These are phyloP conservation scores for Plectranthus barbatus DNA, from an alignment of 257 asterid species.

Conservation along the genomic window DNA sequence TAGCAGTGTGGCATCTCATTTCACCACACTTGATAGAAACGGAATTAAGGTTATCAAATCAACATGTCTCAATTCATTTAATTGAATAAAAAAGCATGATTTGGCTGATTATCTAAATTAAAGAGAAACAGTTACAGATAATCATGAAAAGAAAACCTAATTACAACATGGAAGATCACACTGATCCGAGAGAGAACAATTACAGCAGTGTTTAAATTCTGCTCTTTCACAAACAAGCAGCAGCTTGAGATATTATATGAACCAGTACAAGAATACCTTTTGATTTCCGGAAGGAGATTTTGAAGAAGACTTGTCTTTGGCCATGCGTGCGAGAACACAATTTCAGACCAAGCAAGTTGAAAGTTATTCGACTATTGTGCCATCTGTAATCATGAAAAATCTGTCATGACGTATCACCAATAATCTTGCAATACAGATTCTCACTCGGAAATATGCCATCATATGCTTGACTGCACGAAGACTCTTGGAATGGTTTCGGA, in stretches of 20 bases:
- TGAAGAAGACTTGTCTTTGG: neutral
- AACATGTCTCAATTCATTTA: neutral
- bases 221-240: slow-evolving; percentile 7
- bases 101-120: neutral
- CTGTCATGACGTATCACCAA: slow-evolving; percentile 23
- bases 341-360: neutral
- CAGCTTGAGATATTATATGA: slow-evolving; percentile 2
- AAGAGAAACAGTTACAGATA: neutral
- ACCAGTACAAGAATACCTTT: slow-evolving; percentile 17
- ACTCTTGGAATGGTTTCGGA: slow-evolving; percentile 36
- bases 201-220: neutral
- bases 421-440: slow-evolving; percentile 25
- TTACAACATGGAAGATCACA: slow-evolving; percentile 4
- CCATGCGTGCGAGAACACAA: slow-evolving; percentile 1
- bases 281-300: neutral
- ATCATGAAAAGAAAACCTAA: slow-evolving; percentile 2
- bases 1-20: neutral
- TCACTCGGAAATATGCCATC: slow-evolving; percentile 28
- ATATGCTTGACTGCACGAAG: slow-evolving; percentile 39
- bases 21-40: neutral
- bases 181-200: slow-evolving; percentile 2
- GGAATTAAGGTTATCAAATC: neutral
- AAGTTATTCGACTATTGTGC: neutral
- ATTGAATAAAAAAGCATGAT: neutral
- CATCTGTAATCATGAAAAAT: slow-evolving; percentile 2